Percentiles rank a stretch among this genome's conserved stretches.
phyloP scores from a whole-genome alignment of 371 early-diverging fungal species.

The Conidiobolus coronatus region DNA sequence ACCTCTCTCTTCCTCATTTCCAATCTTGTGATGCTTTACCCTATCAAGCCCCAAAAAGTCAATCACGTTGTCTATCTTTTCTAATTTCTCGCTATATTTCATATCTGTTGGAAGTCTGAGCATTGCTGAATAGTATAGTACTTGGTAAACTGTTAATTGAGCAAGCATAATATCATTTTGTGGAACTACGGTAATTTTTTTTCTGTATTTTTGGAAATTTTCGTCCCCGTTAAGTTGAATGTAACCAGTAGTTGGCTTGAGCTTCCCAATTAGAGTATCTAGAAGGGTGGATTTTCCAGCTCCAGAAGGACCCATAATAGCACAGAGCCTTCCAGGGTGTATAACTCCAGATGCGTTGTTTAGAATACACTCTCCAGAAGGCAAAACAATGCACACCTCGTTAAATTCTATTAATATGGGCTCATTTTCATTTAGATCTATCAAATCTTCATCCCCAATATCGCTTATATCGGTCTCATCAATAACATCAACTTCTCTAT shows the following conservation, averaged over 20 bases:
- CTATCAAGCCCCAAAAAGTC: slow-evolving; percentile 29
- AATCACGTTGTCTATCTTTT: slow-evolving; percentile 29
- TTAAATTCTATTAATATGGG: no score
- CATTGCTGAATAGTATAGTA: slow-evolving; percentile 31
- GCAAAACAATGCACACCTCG: no score
- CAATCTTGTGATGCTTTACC: slow-evolving; percentile 35
- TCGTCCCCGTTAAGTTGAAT: slow-evolving; percentile 33
- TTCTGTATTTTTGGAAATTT: slow-evolving; percentile 29
- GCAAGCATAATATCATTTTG: slow-evolving; percentile 43
- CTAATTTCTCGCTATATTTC: slow-evolving; percentile 18
- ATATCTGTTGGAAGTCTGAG: slow-evolving; percentile 31
- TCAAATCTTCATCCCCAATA: slow-evolving; percentile 1
- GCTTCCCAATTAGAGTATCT: slow-evolving; percentile 26
- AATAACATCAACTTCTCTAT: no score
- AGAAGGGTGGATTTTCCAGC: slow-evolving; percentile 46
- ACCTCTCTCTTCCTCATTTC: slow-evolving; percentile 34
- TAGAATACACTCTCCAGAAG: no score
- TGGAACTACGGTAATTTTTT: slow-evolving; percentile 36
- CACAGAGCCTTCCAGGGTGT: slow-evolving; percentile 21
- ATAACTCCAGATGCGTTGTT: slow-evolving; percentile 4
- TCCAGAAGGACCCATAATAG: slow-evolving; percentile 54
- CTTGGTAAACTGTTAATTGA: slow-evolving; percentile 30
- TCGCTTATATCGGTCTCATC: neutral
- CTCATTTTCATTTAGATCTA: neutral
- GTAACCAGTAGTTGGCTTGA: slow-evolving; percentile 29